Base-by-base conservation (phyloP, 2,329 filamentous ascomycete genomes). In the Alternaria sp. region DNA sequence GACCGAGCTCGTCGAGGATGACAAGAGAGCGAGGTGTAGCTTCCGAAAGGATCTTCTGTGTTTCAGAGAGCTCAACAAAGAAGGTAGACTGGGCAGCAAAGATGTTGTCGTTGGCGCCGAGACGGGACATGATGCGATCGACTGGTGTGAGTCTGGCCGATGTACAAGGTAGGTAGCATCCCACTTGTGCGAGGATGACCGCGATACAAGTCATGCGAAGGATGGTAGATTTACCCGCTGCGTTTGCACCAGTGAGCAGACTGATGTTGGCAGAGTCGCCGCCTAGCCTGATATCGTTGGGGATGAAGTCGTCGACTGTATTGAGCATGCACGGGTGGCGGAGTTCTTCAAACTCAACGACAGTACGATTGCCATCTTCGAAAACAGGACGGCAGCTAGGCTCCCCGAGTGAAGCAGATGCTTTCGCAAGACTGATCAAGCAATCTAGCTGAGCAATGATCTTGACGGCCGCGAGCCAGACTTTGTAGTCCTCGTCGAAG, bases 81-180 rank as follows among this genome's bases (percentile, higher is more conserved):
- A 99, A 99, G 3, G 95, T 99, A 14, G 92, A 97, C 79, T 99
- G 95, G 0, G 94, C 92, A 1, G 94, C 95, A 76, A 99, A 98
- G 71, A 99, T 99, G 79, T 98, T 98, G 87, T 99, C 95, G 74
- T 98, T 97, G 49, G 95, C 95, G 10, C 95, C 95, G 0, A 99
- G 88, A 46, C 95, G 92, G 10, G 94, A 98, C 95, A 99, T 99
- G 83, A 99, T 98, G 56, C 95, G 92, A 77, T 99, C 95, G 3
- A 97, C 89, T 0, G 95, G 94, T 0, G 94, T 98, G 45, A 99
- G 85, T 3, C 86, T 89, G 1, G 95, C 95, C 3, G 89, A 92
- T 18, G 86, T 84, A 60, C 93, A 94, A 1, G 95, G 95, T 1
- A 99, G 88, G 69, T 97, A 91, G 78, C 94, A 97, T 57, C 95